These are phyloP conservation scores for Saccharomyces jurei DNA, from an alignment of 805 yeast genomes.

Conservation along the genomic window DNA sequence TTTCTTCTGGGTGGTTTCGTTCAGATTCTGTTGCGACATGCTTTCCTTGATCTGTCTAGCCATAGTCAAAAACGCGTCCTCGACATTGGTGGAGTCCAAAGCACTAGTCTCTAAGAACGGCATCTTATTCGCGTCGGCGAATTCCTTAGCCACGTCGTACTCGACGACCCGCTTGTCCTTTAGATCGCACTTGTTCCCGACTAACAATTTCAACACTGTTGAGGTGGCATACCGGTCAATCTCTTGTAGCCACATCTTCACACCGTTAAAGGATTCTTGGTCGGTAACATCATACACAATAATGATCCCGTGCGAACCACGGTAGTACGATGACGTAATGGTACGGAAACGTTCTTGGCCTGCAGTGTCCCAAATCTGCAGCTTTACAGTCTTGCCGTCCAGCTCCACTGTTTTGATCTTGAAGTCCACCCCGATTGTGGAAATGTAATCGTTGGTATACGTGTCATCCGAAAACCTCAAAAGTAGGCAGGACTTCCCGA, in stretches of 20 bases:
- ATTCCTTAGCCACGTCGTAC: constrained; percentile 92
- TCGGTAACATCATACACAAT: constrained; percentile 97
- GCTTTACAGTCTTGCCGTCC: constrained; percentile 93
- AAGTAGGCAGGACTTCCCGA: constrained; percentile 92
- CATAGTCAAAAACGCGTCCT: constrained; percentile 97
- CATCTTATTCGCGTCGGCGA: constrained; percentile 84
- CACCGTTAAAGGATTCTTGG: constrained; percentile 91
- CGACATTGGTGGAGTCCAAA: constrained; percentile 89
- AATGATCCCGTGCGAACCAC: constrained; percentile 98
- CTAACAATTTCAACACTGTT: constrained; percentile 90
- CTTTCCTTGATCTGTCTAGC: constrained; percentile 96
- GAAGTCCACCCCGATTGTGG: constrained; percentile 97
- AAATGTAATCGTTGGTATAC: constrained; percentile 91
- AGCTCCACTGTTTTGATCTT: constrained; percentile 81
- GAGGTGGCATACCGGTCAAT: constrained; percentile 97
- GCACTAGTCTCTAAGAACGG: constrained; percentile 97
- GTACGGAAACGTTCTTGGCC: constrained; percentile 98
- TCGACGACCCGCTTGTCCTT: constrained; percentile 92
- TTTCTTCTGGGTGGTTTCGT: constrained; percentile 16
- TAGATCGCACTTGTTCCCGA: constrained; percentile 94
- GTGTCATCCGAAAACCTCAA: constrained; percentile 96
- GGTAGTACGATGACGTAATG: constrained; percentile 91
- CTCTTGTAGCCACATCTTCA: constrained; percentile 97
- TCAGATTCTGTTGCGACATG: constrained; percentile 61
- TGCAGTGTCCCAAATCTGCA: constrained; percentile 99